phyloP scores from a whole-genome alignment of 1,139 yeast genomes.

The Taphrina deformans region DNA sequence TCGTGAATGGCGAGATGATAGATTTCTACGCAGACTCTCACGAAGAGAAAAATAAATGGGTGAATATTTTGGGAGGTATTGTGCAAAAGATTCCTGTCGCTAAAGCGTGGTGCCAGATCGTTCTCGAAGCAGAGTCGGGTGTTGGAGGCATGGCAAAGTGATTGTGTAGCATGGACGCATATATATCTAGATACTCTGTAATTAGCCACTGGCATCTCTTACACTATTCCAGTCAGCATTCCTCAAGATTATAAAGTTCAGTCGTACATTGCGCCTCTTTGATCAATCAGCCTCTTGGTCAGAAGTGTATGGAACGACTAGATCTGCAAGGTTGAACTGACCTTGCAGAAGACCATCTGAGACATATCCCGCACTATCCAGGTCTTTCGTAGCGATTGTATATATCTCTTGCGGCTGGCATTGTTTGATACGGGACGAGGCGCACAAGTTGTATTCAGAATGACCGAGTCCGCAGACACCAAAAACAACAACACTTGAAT shows the following conservation, averaged over 20 bases:
- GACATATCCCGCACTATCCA: background rate
- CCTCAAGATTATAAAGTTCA: background rate
- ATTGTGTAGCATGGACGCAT: background rate
- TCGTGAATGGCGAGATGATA: slow-evolving; percentile 64
- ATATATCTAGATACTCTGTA: background rate
- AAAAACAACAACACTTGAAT: background rate
- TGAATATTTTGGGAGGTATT: slow-evolving; percentile 43
- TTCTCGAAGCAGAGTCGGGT: slow-evolving; percentile 18
- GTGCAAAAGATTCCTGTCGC: slow-evolving; percentile 24
- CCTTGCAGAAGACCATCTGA: background rate
- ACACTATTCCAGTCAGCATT: background rate
- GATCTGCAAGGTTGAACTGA: background rate
- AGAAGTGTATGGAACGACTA: slow-evolving; percentile 5
- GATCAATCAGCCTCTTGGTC: background rate
- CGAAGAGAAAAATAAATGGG: slow-evolving; percentile 58
- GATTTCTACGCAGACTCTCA: slow-evolving; percentile 64
- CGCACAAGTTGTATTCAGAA: background rate
- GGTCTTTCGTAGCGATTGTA: background rate
- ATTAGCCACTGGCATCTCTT: background rate
- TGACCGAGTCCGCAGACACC: slow-evolving; percentile 22
- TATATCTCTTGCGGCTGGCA: background rate
- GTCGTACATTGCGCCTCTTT: too few species aligned
- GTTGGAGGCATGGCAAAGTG: background rate
- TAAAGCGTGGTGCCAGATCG: slow-evolving; percentile 41
- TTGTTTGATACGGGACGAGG: background rate